Evolutionary conservation across 805 yeast species (phyloP), one percentile per base, ranked within the genome.

Genomic region (Kazachstania kunashirensis): DNA sequence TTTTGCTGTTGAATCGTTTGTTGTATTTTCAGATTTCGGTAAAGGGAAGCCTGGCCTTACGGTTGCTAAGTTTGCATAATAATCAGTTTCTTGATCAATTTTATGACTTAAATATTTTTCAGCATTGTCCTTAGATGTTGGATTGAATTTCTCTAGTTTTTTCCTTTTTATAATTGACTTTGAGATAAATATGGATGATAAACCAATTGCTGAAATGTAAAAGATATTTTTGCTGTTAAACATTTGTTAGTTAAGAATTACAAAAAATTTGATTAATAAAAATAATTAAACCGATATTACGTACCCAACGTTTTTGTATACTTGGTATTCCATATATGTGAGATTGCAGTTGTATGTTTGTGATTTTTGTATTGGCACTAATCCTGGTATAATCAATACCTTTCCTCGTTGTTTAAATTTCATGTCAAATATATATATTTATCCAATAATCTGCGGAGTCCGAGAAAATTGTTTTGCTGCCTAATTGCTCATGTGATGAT

Each of bases 21-120:
- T 19, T 2, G 28, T 40, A 10, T 2, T 13, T 2, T 34, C 38
- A 4, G 41, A 40, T 9, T 44, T 41, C 10, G 54, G 57, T 18
- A 57, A n/a, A 9, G 79, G 79, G 36, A 74, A 68, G 1, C 83
- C 83, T 1, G 81, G 82, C 44, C 68, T 67, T 10, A 63, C 55
- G 31, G 56, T 57, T 2, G 71, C 64, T 17, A 58, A 48, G 41
- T 65, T 60, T 20, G 44, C 46, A 40, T 53, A 58, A 31, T 62
- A 61, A 24, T 52, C 57, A 6, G 23, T 43, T 5, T 24, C 35
- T 14, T 39, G 36, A 12, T 24, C 24, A 9, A 27, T 9, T 17
- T 24, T 30, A 6, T 39, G 40, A 6, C 43, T 38, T 28, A 19
- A 18, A 15, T 27, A 15, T 24, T 7, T 35, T 36, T 13, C 44